These are phyloP conservation scores for Kregervanrija fluxuum DNA, from an alignment of 805 yeast genomes.

Conservation along the genomic window DNA sequence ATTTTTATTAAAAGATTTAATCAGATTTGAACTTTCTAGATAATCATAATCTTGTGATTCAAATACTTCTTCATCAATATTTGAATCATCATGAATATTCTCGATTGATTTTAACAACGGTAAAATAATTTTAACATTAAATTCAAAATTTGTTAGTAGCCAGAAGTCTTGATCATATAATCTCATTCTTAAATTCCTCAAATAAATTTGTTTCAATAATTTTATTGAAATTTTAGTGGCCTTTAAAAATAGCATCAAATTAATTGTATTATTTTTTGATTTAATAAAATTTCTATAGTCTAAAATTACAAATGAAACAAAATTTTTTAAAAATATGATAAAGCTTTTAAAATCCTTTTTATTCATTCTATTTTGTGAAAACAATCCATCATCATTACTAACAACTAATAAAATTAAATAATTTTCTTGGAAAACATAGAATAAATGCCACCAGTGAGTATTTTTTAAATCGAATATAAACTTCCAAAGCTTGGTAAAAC, in stretches of 20 bases:
- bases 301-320: slow-evolving; percentile 36
- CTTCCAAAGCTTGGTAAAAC: too few relatives aligned
- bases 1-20: slow-evolving; percentile 7
- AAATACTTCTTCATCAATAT: slow-evolving; percentile 5
- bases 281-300: slow-evolving; percentile 12
- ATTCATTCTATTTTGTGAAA: slow-evolving; percentile 34
- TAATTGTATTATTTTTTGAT: background rate
- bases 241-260: slow-evolving; percentile 6
- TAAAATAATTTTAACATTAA: slow-evolving; percentile 14
- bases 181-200: slow-evolving; percentile 55
- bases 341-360: slow-evolving; percentile 33
- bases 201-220: slow-evolving; percentile 56
- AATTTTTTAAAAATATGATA: slow-evolving; percentile 39
- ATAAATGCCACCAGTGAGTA: slow-evolving; percentile 25
- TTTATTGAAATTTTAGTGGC: slow-evolving; percentile 34
- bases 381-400: slow-evolving; percentile 58
- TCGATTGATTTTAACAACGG: slow-evolving; percentile 16
- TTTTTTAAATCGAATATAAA: too few relatives aligned
- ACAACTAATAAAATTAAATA: slow-evolving; percentile 62
- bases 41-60: background rate
- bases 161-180: slow-evolving; percentile 49
- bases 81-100: slow-evolving; percentile 8
- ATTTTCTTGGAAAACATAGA: slow-evolving; percentile 51
- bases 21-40: slow-evolving; percentile 2
- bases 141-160: slow-evolving; percentile 28